Evolutionary conservation across 306 rosid species (phyloP), one percentile per base, ranked within the genome.

Genomic region (Corylus avellana): DNA sequence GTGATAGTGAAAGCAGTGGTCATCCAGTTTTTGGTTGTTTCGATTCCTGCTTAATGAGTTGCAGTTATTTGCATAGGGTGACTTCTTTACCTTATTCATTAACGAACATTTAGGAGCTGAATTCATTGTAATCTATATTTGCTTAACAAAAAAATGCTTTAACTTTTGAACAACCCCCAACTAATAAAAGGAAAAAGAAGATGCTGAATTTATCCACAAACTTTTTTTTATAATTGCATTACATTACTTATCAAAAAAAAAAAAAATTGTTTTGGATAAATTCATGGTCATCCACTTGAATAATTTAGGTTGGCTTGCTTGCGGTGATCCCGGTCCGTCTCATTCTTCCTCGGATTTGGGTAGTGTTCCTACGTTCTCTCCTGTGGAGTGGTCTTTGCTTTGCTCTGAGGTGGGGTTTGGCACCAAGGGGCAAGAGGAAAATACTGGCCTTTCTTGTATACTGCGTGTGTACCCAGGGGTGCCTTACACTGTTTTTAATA

Each of bases 61-160:
- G 22, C 44, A 35, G 70, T 64, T 9, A 61, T 71, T 4, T 77
- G 37, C 47, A 10, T 75, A 14, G 17, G 47, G 46, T 39, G 44
- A 10, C 22, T 35, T 35, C 46, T 13, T 73, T 78, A 32, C 79
- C 57, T 48, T 7, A 12, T 78, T 58, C 73, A 22, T 49, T 49
- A 67, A 71, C 29, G 47, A 39, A 12, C 70, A 10, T 73, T 32
- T n/a, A 70, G 75, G 76, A 39, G 71, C 56, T 64, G 48, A 18
- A 53, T 27, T 63, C 74, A 63, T 25, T 32, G 22, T 54, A 49
- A 53, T 55, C 12, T 16, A 42, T 4, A 8, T 57, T 46, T 76
- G 63, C 42, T 50, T 50, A 13, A 12, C 67, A 77, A 70, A 35
- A 9, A 9, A 12, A 70, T 73, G 39, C 39, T 4, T 70, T 54